Evolutionary conservation across 257 asterid genomes (phyloP), one percentile per base, ranked within the genome.

Genomic region (Forsythia viridissima): DNA sequence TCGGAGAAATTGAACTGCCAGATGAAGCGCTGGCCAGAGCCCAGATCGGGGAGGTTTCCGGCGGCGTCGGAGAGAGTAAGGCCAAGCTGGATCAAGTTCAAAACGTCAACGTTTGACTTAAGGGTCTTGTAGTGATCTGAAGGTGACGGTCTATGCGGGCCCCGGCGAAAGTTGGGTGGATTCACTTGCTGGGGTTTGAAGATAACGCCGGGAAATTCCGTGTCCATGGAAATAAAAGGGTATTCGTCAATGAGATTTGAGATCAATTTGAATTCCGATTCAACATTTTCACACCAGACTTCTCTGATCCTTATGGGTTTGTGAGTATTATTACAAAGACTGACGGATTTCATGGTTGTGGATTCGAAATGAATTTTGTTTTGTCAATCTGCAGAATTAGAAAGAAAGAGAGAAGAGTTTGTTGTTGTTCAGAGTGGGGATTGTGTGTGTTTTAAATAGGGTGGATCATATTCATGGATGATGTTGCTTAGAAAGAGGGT

Each of bases 71-170:
- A 84, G 66, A 94, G 90, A 0, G 98, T 92, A 43, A 92, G 77
- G 9, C 97, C 98, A 15, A 94, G 74, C 75, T 94, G 98, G 41
- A 94, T 94, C 8, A 91, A 77, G 42, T 86, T 86, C 80, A 94
- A 46, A 3, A 74, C 87, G 81, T 94, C 98, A n/a, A 94, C 97
- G 86, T 94, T 94, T 1, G 87, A 80, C 79, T 94, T 93, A 76
- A 93, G 77, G 38, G 77, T 20, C 81, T 38, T 65, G 87, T 93
- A 93, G 70, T 87, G 88, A 44, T 93, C 93, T 8, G 82, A 71
- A 4, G 97, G 84, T 1, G 85, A 79, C 36, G 88, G 85, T 7
- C 77, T 71, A 55, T 81, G 81, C 9, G 71, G 73, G 57, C 69
- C 72, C 20, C 71, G 63, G 16, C 57, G 76, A 30, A 30, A 34